These are phyloP conservation scores for Persicaria maculosa DNA, from an alignment of 148 eudicot genomes.

Conservation along the genomic window DNA sequence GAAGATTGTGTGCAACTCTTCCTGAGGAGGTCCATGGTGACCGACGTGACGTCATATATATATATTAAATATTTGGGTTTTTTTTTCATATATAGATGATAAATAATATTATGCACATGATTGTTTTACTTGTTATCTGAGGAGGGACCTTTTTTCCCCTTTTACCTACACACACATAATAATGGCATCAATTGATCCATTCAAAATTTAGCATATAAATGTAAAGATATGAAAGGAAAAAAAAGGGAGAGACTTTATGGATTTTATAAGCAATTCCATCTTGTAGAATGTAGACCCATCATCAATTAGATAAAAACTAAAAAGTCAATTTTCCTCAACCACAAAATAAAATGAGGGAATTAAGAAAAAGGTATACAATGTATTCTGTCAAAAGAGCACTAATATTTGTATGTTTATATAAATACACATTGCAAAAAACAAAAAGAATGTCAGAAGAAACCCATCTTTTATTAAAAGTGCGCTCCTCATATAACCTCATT, in stretches of 20 bases:
- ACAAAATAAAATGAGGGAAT: not conserved
- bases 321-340: not conserved
- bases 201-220: not conserved
- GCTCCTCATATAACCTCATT: not conserved
- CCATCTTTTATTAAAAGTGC: not conserved
- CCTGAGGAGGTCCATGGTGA: too few species aligned
- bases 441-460: constrained; percentile 7
- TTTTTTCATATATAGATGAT: too few species aligned
- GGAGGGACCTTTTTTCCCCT: too few species aligned
- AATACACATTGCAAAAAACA: constrained; percentile 4
- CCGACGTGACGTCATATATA: too few species aligned
- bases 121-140: too few species aligned
- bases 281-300: constrained; percentile 1
- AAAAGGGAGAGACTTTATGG: not conserved
- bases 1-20: too few species aligned
- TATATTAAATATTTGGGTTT: too few species aligned
- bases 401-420: not conserved
- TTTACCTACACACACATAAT: not conserved
- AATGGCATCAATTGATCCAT: not conserved
- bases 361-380: not conserved
- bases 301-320: not conserved
- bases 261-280: not conserved
- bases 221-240: not conserved
- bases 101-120: too few species aligned
- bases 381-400: constrained; percentile 8